Evolutionary conservation across 2,329 filamentous ascomycete genomes (phyloP).

Genomic region (Colletotrichum sp.): DNA sequence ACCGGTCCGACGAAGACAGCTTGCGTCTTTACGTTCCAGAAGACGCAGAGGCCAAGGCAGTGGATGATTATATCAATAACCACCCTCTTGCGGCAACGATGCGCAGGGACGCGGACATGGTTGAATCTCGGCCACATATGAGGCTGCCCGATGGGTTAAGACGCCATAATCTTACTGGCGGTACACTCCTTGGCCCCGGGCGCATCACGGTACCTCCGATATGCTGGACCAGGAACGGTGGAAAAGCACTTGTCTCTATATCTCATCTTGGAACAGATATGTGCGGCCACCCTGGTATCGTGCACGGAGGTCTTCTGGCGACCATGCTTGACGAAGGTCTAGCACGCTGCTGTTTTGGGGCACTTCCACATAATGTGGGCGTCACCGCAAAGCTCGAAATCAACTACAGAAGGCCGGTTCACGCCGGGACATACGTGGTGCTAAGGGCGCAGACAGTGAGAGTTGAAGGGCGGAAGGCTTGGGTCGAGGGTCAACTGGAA

Average conservation of each 20-base stretch:
- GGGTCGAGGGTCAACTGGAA: slow-evolving; percentile 89
- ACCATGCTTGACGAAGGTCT: slow-evolving; percentile 92
- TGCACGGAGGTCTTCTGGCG: slow-evolving; percentile 91
- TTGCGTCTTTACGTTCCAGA: slow-evolving; percentile 67
- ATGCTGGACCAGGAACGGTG: slow-evolving; percentile 74
- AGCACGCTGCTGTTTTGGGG: slow-evolving; percentile 85
- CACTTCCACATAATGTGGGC: slow-evolving; percentile 83
- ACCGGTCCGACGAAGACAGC: slow-evolving; percentile 69
- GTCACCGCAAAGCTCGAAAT: slow-evolving; percentile 86
- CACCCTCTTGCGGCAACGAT: slow-evolving; percentile 78
- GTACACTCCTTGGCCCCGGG: slow-evolving; percentile 76
- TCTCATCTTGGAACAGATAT: slow-evolving; percentile 80
- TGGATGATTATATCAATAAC: slow-evolving; percentile 76
- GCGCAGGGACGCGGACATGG: slow-evolving; percentile 68
- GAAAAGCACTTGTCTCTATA: slow-evolving; percentile 74
- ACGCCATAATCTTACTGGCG: slow-evolving; percentile 79
- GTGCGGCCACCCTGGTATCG: slow-evolving; percentile 88
- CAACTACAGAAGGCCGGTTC: slow-evolving; percentile 83
- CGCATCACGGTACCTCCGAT: slow-evolving; percentile 83
- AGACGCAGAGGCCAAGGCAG: slow-evolving; percentile 59
- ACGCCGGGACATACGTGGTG: slow-evolving; percentile 77
- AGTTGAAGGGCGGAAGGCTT: slow-evolving; percentile 92
- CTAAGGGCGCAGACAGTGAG: slow-evolving; percentile 80
- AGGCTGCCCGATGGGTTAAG: slow-evolving; percentile 79
- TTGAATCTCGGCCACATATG: slow-evolving; percentile 83